phyloP scores from a whole-genome alignment of 2,329 filamentous ascomycete species.

The Graphiopsis chlorocephala region DNA sequence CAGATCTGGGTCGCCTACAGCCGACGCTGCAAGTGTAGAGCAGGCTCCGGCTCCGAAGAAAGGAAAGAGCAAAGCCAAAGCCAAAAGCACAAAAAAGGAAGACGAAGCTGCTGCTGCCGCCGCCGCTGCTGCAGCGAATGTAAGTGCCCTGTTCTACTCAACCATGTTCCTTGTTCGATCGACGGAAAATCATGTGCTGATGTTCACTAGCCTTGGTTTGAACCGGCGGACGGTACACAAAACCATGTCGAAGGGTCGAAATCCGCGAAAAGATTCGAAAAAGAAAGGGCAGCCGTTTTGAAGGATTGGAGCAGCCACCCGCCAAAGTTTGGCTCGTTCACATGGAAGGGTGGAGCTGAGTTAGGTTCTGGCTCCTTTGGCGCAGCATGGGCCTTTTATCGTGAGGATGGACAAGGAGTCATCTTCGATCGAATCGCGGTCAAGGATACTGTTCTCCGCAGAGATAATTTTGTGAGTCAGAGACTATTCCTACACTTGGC shows the following conservation, averaged over 20 bases:
- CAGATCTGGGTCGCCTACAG: neutral
- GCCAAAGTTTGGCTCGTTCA: neutral
- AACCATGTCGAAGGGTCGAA: neutral
- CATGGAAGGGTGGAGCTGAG: neutral
- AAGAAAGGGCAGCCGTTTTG: neutral
- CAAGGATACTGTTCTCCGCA: constrained; percentile 6
- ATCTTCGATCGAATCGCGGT: constrained; percentile 2
- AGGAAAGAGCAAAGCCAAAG: neutral
- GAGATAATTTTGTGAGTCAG: neutral
- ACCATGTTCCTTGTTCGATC: neutral
- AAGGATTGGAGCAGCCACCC: neutral
- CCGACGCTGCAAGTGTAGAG: neutral
- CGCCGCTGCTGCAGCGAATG: neutral
- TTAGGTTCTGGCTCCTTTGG: constrained; percentile 5
- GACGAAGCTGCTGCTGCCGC: neutral
- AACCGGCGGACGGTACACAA: neutral
- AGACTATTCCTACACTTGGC: neutral
- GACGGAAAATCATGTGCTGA: neutral
- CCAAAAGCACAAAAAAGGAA: neutral
- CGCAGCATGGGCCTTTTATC: neutral
- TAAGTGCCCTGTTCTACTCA: neutral
- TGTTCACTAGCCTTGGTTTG: neutral
- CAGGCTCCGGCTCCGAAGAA: neutral
- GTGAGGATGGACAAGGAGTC: neutral
- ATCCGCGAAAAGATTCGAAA: neutral